These are phyloP conservation scores for Wickerhamiella domercqiae DNA, from an alignment of 805 yeast species.

Conservation along the genomic window DNA sequence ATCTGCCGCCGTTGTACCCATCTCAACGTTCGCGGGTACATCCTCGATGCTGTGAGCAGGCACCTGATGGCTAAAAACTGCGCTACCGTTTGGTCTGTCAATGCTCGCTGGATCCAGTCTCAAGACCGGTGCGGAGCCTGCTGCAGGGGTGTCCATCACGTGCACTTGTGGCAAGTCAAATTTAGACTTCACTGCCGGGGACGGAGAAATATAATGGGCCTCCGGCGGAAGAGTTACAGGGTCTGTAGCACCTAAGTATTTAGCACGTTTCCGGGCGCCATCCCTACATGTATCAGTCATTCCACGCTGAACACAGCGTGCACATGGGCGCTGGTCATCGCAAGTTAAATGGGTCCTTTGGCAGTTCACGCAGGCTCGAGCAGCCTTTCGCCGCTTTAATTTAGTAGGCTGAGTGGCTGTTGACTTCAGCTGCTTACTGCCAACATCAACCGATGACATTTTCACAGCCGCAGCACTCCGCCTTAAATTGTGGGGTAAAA, in stretches of 20 bases:
- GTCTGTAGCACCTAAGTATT: slow-evolving; percentile 37
- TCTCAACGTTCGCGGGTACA: neutral
- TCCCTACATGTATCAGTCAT: slow-evolving; percentile 60
- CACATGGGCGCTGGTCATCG: slow-evolving; percentile 71
- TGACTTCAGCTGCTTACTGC: too few species aligned
- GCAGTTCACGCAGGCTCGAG: slow-evolving; percentile 83
- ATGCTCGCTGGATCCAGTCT: too few species aligned
- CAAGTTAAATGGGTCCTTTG: slow-evolving; percentile 87
- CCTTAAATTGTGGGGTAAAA: slow-evolving; percentile 5
- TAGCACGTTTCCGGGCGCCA: slow-evolving; percentile 78
- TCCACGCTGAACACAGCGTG: slow-evolving; percentile 58
- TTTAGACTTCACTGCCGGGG: neutral
- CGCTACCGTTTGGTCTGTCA: too few species aligned
- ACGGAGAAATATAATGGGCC: neutral
- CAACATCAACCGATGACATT: slow-evolving; percentile 9
- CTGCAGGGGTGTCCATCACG: neutral
- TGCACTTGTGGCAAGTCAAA: neutral
- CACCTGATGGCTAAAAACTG: too few species aligned
- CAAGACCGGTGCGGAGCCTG: neutral
- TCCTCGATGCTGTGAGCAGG: neutral
- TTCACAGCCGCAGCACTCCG: neutral
- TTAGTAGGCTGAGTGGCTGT: slow-evolving; percentile 27
- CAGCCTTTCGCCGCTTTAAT: slow-evolving; percentile 47
- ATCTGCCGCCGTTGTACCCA: neutral
- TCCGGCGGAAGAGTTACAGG: neutral